phyloP scores from a whole-genome alignment of 176 grass and related monocot species.

The Triticum timopheevii region DNA sequence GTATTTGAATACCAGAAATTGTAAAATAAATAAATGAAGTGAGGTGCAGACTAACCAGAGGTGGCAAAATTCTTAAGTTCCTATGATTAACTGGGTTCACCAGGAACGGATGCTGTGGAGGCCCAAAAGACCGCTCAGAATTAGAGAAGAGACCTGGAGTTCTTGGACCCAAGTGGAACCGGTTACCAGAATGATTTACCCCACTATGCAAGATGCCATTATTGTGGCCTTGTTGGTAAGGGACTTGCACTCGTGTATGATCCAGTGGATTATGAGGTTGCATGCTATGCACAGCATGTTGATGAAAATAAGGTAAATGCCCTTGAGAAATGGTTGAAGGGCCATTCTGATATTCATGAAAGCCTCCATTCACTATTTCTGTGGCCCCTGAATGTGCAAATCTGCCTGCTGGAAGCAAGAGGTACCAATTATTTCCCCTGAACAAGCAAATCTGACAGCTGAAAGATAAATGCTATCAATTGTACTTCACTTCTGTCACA shows the following conservation, averaged over 20 bases:
- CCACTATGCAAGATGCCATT: conserved; percentile 38
- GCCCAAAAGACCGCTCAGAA: conserved; percentile 45
- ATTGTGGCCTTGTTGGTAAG: conserved; percentile 52
- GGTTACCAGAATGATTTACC: conserved; percentile 44
- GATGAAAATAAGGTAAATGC: conserved; percentile 54
- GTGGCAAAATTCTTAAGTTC: conserved; percentile 44
- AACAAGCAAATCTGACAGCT: conserved; percentile 51
- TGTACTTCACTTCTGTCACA: conserved; percentile 7
- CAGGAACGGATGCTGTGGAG: conserved; percentile 41
- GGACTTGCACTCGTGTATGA: conserved; percentile 50
- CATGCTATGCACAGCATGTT: conserved; percentile 51
- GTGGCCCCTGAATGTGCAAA: conserved; percentile 40
- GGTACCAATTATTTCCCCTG: conserved; percentile 27
- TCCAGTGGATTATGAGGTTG: conserved; percentile 51
- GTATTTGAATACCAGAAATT: conserved; percentile 15
- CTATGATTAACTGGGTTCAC: conserved; percentile 49
- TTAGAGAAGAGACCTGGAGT: conserved; percentile 47
- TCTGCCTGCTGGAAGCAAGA: conserved; percentile 55
- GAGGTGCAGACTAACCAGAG: conserved; percentile 40
- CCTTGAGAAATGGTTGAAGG: conserved; percentile 39
- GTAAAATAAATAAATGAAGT: conserved; percentile 13
- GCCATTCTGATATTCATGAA: conserved; percentile 45
- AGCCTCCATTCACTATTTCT: conserved; percentile 46
- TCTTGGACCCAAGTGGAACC: conserved; percentile 51
- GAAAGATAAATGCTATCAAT: conserved; percentile 33